Evolutionary conservation across 345 rosid species (phyloP).

Genomic region (Eucalyptus pauciflora): DNA sequence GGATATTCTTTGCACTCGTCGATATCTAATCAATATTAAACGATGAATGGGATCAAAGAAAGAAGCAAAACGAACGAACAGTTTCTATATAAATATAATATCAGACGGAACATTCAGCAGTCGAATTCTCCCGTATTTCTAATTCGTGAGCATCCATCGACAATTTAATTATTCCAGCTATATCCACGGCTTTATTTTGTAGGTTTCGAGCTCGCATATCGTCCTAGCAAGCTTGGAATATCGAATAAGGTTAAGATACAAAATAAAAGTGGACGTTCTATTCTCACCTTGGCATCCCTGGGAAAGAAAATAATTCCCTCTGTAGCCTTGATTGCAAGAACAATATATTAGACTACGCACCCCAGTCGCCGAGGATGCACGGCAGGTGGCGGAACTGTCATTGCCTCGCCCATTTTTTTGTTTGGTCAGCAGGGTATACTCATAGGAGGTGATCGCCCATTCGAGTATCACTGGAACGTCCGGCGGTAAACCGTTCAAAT

Average conservation of each 20-base stretch:
- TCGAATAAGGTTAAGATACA: not conserved
- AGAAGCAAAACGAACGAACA: not conserved
- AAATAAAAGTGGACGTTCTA: not conserved
- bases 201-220: not conserved
- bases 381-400: not conserved
- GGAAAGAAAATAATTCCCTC: not conserved
- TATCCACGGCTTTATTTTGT: not conserved
- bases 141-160: not conserved
- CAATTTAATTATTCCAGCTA: not conserved
- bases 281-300: not conserved
- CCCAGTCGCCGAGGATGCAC: not conserved
- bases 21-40: not conserved
- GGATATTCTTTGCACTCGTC: not conserved
- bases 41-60: not conserved
- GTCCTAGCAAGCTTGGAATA: not conserved
- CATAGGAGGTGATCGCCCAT: not conserved
- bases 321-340: not conserved
- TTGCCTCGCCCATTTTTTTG: not conserved
- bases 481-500: not conserved
- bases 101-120: not conserved
- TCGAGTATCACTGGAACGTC: not conserved
- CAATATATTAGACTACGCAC: not conserved
- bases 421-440: not conserved
- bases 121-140: not conserved
- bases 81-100: not conserved